phyloP scores from a whole-genome alignment of 148 eudicot genomes.

The Chenopodium album region DNA sequence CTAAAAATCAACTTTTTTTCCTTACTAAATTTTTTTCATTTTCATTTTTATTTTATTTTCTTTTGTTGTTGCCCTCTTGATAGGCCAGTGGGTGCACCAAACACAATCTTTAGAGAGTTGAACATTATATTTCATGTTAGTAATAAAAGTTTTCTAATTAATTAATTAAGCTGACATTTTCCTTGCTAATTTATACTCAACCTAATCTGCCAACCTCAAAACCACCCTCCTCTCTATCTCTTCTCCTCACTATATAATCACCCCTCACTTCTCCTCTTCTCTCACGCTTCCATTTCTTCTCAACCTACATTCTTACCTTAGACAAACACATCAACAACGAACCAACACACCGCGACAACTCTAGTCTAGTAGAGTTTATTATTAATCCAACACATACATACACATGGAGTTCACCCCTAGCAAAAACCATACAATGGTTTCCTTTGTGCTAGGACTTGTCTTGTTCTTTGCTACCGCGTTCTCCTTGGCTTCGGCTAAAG shows the following conservation, averaged over 20 bases:
- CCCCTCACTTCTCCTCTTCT: constrained; percentile 24
- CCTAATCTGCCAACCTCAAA: constrained; percentile 21
- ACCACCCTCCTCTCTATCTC: constrained; percentile 37
- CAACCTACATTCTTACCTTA: not conserved
- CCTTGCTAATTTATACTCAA: constrained; percentile 14
- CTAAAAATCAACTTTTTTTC: constrained; percentile 23
- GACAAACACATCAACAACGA: not conserved
- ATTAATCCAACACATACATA: too few species aligned
- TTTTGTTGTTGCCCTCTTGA: constrained; percentile 9
- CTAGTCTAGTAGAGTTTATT: not conserved
- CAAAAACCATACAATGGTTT: constrained; percentile 22
- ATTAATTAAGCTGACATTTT: constrained; percentile 13
- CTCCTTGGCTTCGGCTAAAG: constrained; percentile 45
- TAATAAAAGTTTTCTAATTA: not conserved
- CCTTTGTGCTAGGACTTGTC: constrained; percentile 27
- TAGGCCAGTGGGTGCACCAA: constrained; percentile 43
- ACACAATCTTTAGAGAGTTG: constrained; percentile 10
- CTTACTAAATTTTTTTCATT: not conserved
- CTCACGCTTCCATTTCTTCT: constrained; percentile 24
- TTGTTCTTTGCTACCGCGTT: constrained; percentile 33
- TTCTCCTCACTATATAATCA: constrained; percentile 36
- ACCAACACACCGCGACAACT: not conserved
- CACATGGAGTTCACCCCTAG: not conserved
- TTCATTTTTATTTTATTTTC: not conserved
- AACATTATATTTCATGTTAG: not conserved